Evolutionary conservation across 2,329 filamentous ascomycete species (phyloP), one percentile per base, ranked within the genome.

Genomic region (Aspergillus flavus): DNA sequence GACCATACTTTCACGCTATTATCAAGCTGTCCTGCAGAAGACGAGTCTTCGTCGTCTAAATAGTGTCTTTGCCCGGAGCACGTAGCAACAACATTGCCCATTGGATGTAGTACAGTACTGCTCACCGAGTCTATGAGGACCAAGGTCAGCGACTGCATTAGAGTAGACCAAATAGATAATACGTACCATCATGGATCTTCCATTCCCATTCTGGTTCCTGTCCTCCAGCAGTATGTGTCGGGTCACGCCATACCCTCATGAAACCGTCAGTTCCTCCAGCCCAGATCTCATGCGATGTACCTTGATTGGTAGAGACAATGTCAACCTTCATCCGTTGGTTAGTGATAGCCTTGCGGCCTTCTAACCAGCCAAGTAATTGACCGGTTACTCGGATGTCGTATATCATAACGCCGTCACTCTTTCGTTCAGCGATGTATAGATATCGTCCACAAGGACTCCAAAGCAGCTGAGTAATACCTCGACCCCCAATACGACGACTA

Each of bases 371-470:
- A 4, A 89, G 73, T 30, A 83, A 72, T 59, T 82, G 78, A 0
- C 81, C 80, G 1, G 82, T 82, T n/a, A 83, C 81, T 19, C 87
- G 80, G 30, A 88, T 82, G 69, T 90, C 87, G 70, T 86, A 89
- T 12, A 89, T 77, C 52, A 85, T 75, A 1, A 88, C 75, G 1
- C 80, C 82, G 66, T 87, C 81, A 59, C 85, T 85, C 62, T 81
- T 81, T 23, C 87, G 79, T 70, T 89, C 87, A 0, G 81, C 83
- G 21, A 87, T 81, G 66, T 86, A 85, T 6, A 90, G 72, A 70
- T 89, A 89, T 50, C 77, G 79, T 1, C 84, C 86, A 72, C 84
- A 85, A 0, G 83, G 81, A 58, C 83, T 87, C 86, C 86, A 89
- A 19, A 80, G 73, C 16, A 89, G 72, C 57, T 84, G 80, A 2